Conservation (phyloP, 306 rosid genomes). For the Pueraria montana region DNA sequence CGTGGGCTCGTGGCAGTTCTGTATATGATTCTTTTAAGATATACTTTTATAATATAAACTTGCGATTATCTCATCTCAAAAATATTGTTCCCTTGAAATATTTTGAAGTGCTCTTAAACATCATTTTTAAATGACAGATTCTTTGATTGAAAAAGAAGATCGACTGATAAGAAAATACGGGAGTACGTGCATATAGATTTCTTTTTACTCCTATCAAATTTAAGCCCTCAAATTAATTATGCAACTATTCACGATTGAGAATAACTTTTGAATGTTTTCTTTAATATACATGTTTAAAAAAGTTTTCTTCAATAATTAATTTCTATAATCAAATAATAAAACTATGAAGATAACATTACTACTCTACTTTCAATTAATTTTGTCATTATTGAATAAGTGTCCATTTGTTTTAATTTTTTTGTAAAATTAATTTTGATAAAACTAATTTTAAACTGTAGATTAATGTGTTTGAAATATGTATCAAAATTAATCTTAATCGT, state of each 20-base stretch:
- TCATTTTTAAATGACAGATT: background rate
- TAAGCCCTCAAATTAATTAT: slow-evolving; percentile 1
- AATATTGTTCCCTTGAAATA: background rate
- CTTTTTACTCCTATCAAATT: background rate
- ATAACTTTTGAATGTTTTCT: background rate
- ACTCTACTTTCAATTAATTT: no score
- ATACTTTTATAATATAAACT: background rate
- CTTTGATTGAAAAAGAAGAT: background rate
- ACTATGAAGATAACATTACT: background rate
- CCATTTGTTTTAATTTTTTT: background rate
- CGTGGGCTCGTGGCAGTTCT: background rate
- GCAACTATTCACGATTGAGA: background rate
- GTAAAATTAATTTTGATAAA: background rate
- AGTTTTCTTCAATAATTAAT: background rate
- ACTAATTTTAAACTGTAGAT: no score
- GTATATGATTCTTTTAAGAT: slow-evolving; percentile 22
- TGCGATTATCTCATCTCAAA: background rate
- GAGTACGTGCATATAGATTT: background rate
- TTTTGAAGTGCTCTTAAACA: background rate
- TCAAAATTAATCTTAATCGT: no score
- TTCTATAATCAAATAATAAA: background rate
- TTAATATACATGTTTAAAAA: no score
- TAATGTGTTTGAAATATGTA: no score
- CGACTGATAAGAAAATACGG: background rate
- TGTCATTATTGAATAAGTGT: background rate